These are phyloP conservation scores for Hericium coralloides DNA, from an alignment of 768 basidiomycete species.

Conservation along the genomic window DNA sequence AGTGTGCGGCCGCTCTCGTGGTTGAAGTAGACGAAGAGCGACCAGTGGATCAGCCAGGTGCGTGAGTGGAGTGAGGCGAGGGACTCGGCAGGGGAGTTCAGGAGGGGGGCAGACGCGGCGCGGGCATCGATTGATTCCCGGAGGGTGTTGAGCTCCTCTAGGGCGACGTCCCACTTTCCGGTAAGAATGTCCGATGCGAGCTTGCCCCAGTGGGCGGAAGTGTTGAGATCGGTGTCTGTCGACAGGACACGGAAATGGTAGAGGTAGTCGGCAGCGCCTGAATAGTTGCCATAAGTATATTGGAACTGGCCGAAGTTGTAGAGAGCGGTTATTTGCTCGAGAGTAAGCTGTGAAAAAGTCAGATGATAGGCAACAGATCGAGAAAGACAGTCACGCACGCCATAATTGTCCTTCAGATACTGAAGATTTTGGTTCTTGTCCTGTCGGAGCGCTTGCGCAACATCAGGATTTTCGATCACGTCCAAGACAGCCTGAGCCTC, in stretches of 20 bases:
- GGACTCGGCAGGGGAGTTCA: constrained; percentile 51
- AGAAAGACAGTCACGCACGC: constrained; percentile 37
- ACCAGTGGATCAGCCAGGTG: constrained; percentile 97
- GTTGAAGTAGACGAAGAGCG: constrained; percentile 97
- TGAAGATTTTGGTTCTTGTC: constrained; percentile 96
- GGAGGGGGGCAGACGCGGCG: constrained; percentile 35
- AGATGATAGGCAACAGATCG: neutral
- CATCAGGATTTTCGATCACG: constrained; percentile 95
- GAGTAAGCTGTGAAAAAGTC: constrained; percentile 57
- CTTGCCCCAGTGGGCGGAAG: constrained; percentile 98
- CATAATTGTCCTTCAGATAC: constrained; percentile 89
- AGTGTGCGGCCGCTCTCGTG: constrained; percentile 85
- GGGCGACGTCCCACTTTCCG: constrained; percentile 91
- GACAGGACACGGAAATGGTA: constrained; percentile 99
- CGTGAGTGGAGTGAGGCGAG: constrained; percentile 87
- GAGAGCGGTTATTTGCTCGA: constrained; percentile 90
- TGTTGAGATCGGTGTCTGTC: constrained; percentile 86
- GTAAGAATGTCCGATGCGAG: constrained; percentile 93
- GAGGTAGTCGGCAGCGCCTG: constrained; percentile 92
- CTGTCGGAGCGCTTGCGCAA: constrained; percentile 87
- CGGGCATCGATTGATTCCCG: constrained; percentile 86
- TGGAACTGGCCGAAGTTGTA: constrained; percentile 99
- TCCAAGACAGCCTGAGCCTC: constrained; percentile 91
- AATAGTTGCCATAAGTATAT: constrained; percentile 97
- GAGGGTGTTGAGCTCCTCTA: constrained; percentile 93